phyloP scores from a whole-genome alignment of 164 flowering plant genomes.

The Protea cynaroides region DNA sequence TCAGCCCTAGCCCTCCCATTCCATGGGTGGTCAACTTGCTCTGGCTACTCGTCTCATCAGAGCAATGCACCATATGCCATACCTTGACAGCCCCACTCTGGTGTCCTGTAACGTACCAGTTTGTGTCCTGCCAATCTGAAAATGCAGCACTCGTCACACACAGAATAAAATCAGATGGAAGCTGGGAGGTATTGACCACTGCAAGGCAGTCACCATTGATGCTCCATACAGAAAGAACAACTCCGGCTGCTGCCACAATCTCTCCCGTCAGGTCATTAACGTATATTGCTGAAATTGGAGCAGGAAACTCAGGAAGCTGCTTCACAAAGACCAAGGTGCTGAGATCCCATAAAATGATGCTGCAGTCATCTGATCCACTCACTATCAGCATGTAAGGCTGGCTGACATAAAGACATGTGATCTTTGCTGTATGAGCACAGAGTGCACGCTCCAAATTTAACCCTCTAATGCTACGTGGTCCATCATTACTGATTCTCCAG shows the following conservation, averaged over 20 bases:
- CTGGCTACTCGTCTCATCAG: conserved; percentile 23
- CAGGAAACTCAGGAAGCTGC: conserved; percentile 73
- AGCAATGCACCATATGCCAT: conserved; percentile 60
- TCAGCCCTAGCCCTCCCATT: conserved; percentile 22
- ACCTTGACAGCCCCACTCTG: conserved; percentile 78
- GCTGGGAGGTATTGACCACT: conserved; percentile 55
- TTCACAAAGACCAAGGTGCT: conserved; percentile 61
- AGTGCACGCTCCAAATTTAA: conserved; percentile 56
- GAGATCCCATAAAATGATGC: conserved; percentile 71
- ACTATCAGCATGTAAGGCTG: conserved; percentile 76
- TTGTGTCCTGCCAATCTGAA: conserved; percentile 65
- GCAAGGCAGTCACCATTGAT: conserved; percentile 71
- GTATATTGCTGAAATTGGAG: conserved; percentile 57
- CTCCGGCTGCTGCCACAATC: conserved; percentile 66
- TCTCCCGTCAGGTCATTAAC: conserved; percentile 70
- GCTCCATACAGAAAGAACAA: conserved; percentile 69
- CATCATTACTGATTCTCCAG: conserved; percentile 52
- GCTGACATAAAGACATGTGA: conserved; percentile 58
- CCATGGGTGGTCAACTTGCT: conserved; percentile 24
- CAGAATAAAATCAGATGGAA: conserved; percentile 61
- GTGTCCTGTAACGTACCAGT: conserved; percentile 73
- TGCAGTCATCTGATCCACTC: conserved; percentile 72
- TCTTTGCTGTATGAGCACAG: conserved; percentile 53
- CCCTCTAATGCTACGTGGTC: conserved; percentile 33
- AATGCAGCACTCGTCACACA: conserved; percentile 53